These are phyloP conservation scores for Exophiala sideris DNA, from an alignment of 2,329 filamentous ascomycete species.

Conservation along the genomic window DNA sequence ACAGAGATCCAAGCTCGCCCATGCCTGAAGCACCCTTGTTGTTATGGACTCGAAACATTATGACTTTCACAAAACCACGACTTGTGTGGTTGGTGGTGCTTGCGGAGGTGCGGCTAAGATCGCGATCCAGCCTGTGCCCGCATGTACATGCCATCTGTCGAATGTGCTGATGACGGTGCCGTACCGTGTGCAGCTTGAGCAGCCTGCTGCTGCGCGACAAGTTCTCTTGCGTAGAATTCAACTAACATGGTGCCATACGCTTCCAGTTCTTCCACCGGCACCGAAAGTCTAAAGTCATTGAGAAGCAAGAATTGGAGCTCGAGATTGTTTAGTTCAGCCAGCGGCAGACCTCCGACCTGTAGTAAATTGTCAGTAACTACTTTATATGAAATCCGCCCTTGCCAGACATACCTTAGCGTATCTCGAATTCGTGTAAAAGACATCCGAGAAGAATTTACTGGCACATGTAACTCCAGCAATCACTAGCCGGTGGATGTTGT, in stretches of 20 bases:
- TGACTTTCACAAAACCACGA: too few species aligned
- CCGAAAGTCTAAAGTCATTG: slow-evolving; percentile 91
- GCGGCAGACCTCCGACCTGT: slow-evolving; percentile 87
- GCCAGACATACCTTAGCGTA: slow-evolving; percentile 80
- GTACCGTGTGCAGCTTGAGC: slow-evolving; percentile 3
- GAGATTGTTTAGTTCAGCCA: slow-evolving; percentile 90
- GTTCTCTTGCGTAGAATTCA: slow-evolving; percentile 92
- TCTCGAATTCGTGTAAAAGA: slow-evolving; percentile 98
- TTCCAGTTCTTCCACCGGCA: slow-evolving; percentile 92
- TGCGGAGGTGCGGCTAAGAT: background rate
- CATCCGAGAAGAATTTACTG: slow-evolving; percentile 98
- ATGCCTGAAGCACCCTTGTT: too few species aligned
- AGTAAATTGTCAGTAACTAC: background rate
- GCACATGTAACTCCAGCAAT: slow-evolving; percentile 97
- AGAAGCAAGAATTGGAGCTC: slow-evolving; percentile 93
- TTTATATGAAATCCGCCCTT: slow-evolving; percentile 12
- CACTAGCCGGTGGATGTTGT: slow-evolving; percentile 94
- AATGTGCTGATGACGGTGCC: slow-evolving; percentile 11
- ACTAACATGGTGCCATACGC: slow-evolving; percentile 98
- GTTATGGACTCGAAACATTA: too few species aligned
- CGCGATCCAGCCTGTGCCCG: slow-evolving; percentile 5
- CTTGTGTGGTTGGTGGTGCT: too few species aligned
- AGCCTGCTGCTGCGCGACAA: slow-evolving; percentile 62
- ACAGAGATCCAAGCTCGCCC: too few species aligned
- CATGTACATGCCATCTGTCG: slow-evolving; percentile 27